Conservation (phyloP, 2,329 filamentous ascomycete species). For the Cytospora chrysosperma region DNA sequence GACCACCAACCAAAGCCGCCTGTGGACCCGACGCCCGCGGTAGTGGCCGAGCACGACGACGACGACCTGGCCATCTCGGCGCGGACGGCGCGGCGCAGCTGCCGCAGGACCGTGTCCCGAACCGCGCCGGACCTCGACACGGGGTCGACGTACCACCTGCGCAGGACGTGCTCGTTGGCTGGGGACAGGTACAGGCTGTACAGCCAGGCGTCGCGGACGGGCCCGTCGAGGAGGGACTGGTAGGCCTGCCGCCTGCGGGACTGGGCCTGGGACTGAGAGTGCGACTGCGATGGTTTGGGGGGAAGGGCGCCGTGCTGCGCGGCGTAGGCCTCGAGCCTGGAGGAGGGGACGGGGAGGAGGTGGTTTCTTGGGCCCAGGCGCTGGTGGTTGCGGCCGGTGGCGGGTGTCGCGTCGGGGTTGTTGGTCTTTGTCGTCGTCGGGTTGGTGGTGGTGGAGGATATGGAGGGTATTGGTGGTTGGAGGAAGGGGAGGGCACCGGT, state of each 20-base stretch:
- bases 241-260: conserved; percentile 62
- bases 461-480: conserved; percentile 47
- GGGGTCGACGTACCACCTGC: conserved; percentile 68
- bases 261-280: conserved; percentile 9
- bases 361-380: conserved; percentile 39
- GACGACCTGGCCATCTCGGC: conserved; percentile 66
- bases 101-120: conserved; percentile 58
- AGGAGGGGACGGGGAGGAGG: conserved; percentile 25
- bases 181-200: conserved; percentile 77
- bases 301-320: conserved; percentile 11
- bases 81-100: conserved; percentile 71
- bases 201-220: conserved; percentile 85
- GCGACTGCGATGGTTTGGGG: conserved; percentile 38
- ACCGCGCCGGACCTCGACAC: conserved; percentile 62
- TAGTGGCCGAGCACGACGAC: conserved; percentile 31
- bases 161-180: conserved; percentile 66
- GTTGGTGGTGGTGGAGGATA: not conserved
- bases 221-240: conserved; percentile 70
- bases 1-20: not conserved
- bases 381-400: conserved; percentile 26
- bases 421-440: not conserved
- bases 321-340: conserved; percentile 21
- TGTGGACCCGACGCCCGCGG: not conserved
- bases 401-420: conserved; percentile 26
- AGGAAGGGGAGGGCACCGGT: conserved; percentile 87